Conservation (phyloP, 208 protist genomes). For the Leishmania tarentolae region DNA sequence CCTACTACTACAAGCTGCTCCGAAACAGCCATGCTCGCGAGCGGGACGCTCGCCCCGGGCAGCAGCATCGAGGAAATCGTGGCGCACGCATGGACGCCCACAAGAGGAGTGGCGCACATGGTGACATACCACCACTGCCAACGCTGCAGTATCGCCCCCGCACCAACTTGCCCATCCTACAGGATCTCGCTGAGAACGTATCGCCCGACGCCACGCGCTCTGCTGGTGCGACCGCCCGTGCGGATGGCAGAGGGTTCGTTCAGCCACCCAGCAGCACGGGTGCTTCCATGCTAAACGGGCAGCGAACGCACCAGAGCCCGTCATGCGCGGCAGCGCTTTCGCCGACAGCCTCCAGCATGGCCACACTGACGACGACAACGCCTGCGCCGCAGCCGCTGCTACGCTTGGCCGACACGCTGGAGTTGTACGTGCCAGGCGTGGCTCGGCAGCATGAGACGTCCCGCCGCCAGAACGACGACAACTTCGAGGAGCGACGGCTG, state of each 20-base stretch:
- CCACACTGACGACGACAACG: neutral
- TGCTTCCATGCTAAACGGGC: neutral
- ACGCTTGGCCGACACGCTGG: neutral
- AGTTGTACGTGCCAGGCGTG: constrained; percentile 20
- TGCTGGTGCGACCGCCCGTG: neutral
- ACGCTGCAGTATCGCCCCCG: neutral
- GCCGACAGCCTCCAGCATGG: neutral
- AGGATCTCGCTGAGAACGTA: neutral
- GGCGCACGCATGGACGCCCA: neutral
- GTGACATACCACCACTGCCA: neutral
- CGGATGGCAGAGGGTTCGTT: neutral
- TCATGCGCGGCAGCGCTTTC: neutral
- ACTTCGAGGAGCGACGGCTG: neutral
- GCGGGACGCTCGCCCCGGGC: neutral
- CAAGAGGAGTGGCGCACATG: neutral
- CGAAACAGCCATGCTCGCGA: neutral
- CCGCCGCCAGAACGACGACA: neutral
- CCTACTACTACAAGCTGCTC: constrained; percentile 6
- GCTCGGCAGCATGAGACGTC: constrained; percentile 8
- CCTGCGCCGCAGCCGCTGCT: neutral
- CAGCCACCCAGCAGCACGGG: neutral
- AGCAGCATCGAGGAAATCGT: neutral
- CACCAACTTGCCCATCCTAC: neutral
- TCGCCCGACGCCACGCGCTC: neutral
- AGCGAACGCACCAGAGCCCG: no score